Conservation (phyloP, 2,329 filamentous ascomycete species). For the Penicillium corylophilum region DNA sequence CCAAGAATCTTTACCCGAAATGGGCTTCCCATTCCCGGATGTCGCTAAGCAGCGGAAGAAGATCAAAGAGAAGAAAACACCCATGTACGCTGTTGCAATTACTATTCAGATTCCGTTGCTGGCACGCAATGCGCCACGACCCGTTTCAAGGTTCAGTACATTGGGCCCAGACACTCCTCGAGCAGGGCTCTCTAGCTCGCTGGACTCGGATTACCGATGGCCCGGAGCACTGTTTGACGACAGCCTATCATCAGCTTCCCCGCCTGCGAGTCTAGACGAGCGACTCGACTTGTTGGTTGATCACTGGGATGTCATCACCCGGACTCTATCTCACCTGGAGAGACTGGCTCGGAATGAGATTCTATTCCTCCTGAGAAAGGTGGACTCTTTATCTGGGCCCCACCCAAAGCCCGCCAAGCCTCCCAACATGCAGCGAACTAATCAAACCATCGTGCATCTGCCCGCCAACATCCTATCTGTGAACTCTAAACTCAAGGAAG, state of each 20-base stretch:
- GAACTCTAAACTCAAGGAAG: slow-evolving; percentile 48
- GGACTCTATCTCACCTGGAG: slow-evolving; percentile 56
- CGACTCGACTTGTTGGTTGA: slow-evolving; percentile 57
- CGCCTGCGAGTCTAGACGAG: slow-evolving; percentile 52
- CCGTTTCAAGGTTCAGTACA: slow-evolving; percentile 37
- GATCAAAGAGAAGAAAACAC: slow-evolving; percentile 54
- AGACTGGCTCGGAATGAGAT: slow-evolving; percentile 54
- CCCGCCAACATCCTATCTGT: slow-evolving; percentile 49
- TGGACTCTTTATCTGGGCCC: slow-evolving; percentile 42
- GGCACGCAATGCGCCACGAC: slow-evolving; percentile 34
- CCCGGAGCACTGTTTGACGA: slow-evolving; percentile 39
- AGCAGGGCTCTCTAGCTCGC: slow-evolving; percentile 38
- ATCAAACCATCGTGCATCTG: slow-evolving; percentile 51
- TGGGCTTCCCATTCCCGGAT: slow-evolving; percentile 41
- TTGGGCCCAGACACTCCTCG: slow-evolving; percentile 33
- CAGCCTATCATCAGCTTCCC: slow-evolving; percentile 45
- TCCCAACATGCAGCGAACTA: slow-evolving; percentile 49
- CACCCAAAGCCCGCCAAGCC: slow-evolving; percentile 46
- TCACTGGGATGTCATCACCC: slow-evolving; percentile 60
- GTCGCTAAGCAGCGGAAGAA: slow-evolving; percentile 45
- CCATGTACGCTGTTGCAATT: slow-evolving; percentile 60
- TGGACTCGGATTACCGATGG: slow-evolving; percentile 44
- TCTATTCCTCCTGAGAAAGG: slow-evolving; percentile 49
- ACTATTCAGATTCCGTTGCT: slow-evolving; percentile 54
- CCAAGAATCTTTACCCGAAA: slow-evolving; percentile 34